Evolutionary conservation across 2,329 filamentous ascomycete genomes (phyloP).

Genomic region (Stagonosporopsis chrysanthemi): DNA sequence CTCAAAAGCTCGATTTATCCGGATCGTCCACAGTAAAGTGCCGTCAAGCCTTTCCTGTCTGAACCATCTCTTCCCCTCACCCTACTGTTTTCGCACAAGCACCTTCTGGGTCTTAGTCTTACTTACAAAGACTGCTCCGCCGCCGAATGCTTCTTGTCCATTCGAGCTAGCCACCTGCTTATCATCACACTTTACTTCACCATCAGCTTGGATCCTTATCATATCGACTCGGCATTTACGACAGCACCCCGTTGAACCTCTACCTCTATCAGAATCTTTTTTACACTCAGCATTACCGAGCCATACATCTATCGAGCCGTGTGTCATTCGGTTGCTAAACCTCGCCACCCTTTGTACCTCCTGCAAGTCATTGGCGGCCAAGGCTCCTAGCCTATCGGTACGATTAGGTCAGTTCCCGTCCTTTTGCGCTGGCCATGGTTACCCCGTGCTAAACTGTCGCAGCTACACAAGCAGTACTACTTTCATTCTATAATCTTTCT

Average conservation of each 20-base stretch:
- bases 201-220: conserved; percentile 26
- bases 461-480: conserved; percentile 33
- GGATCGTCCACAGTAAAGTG: conserved; percentile 50
- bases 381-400: conserved; percentile 22
- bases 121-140: conserved; percentile 44
- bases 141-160: conserved; percentile 42
- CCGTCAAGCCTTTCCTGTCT: conserved; percentile 49
- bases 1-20: conserved; percentile 53
- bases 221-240: conserved; percentile 30
- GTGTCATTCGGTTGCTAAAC: conserved; percentile 25
- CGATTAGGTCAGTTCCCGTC: conserved; percentile 27
- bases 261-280: conserved; percentile 36
- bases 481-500: conserved; percentile 28
- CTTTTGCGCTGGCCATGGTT: conserved; percentile 29
- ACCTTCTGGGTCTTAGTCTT: conserved; percentile 41
- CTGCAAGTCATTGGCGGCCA: conserved; percentile 18
- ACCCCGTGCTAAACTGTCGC: conserved; percentile 31
- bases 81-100: conserved; percentile 26
- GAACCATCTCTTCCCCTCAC: conserved; percentile 49
- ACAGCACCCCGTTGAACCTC: conserved; percentile 43
- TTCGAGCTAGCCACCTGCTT: conserved; percentile 40
- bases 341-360: conserved; percentile 18
- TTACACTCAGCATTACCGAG: conserved; percentile 33
- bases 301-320: conserved; percentile 32
- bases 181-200: conserved; percentile 22